Conservation (phyloP, 73 alveolate genomes). For the Paramecium sonneborni region DNA sequence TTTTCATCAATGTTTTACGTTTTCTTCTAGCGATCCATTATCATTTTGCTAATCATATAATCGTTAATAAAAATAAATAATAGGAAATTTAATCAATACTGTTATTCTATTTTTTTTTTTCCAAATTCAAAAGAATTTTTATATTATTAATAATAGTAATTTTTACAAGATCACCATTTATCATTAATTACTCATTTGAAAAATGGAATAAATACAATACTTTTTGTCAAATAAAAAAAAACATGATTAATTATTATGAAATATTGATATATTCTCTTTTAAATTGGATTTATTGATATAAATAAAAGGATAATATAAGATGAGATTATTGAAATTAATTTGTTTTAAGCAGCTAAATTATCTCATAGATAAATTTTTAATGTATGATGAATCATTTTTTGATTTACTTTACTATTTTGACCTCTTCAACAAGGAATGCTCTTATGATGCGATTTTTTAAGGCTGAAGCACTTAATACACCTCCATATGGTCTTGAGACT, state of each 20-base stretch:
- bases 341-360: background rate
- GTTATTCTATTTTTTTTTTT: background rate
- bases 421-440: slow-evolving; percentile 85
- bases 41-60: slow-evolving; percentile 48
- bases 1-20: slow-evolving; percentile 14
- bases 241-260: too few relatives aligned
- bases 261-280: background rate
- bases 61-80: slow-evolving; percentile 22
- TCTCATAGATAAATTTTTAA: background rate
- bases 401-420: slow-evolving; percentile 74
- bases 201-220: too few relatives aligned
- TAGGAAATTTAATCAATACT: background rate
- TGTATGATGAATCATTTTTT: slow-evolving; percentile 30
- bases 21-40: background rate
- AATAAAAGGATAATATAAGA: too few relatives aligned
- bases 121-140: background rate
- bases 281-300: background rate
- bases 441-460: slow-evolving; percentile 74
- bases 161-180: background rate
- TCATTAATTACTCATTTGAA: too few relatives aligned
- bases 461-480: slow-evolving; percentile 70
- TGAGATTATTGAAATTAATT: background rate
- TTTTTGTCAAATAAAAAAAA: too few relatives aligned
- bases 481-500: slow-evolving; percentile 86
- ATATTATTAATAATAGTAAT: background rate